A percentile compares a stretch with the other conserved stretches of the same genome.
phyloP scores from a whole-genome alignment of 225 moss, liverwort and hornwort genomes.

The Antitrichia curtipendula region DNA sequence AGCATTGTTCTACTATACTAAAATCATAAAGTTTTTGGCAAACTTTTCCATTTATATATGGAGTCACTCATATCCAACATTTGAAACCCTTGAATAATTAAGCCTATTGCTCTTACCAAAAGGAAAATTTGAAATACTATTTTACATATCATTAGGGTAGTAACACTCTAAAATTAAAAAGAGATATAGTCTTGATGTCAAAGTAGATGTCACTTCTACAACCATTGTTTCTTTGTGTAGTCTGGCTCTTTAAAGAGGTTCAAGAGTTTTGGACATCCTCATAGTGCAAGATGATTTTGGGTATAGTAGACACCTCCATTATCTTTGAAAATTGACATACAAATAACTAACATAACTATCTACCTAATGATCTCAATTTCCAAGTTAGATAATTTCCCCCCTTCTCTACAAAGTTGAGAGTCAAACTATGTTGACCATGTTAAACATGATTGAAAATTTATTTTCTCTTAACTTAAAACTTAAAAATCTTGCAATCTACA shows the following conservation, averaged over 20 bases:
- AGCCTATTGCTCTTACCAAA: accelerated
- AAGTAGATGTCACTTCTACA: accelerated
- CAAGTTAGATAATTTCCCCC: accelerated
- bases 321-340: neutral
- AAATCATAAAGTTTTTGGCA: neutral
- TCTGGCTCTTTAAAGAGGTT: neutral
- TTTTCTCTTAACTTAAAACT: neutral
- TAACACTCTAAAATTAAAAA: neutral
- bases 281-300: neutral
- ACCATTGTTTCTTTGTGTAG: neutral
- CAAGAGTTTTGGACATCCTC: neutral
- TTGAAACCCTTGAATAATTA: neutral
- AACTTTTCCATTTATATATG: neutral
- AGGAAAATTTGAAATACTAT: neutral
- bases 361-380: neutral
- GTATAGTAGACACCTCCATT: neutral
- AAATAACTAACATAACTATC: neutral
- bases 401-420: neutral
- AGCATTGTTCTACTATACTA: too few relatives aligned
- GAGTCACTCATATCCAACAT: neutral
- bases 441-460: accelerated
- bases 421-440: accelerated
- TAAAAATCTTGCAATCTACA: neutral
- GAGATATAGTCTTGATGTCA: neutral
- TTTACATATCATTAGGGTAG: accelerated